Evolutionary conservation across 495 filamentous ascomycete species (phyloP).

Genomic region (Penicillium lividum): DNA sequence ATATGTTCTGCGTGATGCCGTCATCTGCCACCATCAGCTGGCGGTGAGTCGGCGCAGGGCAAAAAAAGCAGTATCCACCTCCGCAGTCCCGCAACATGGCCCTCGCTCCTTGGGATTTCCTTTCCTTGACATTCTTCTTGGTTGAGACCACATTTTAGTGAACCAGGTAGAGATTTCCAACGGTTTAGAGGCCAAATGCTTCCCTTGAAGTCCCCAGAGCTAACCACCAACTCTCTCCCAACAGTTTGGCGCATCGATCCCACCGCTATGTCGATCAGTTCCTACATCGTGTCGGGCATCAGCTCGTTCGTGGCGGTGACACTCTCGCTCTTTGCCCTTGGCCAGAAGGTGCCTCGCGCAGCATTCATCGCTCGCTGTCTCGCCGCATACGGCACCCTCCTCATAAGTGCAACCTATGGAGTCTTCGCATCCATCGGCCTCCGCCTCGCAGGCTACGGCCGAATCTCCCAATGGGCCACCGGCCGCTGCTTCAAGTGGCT

Average conservation of each 20-base stretch:
- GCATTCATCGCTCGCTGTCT: constrained; percentile 73
- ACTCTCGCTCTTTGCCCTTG: constrained; percentile 59
- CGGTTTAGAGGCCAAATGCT: neutral
- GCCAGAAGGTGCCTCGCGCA: constrained; percentile 53
- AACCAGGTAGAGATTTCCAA: constrained; percentile 2
- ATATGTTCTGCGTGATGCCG: constrained; percentile 19
- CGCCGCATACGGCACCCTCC: constrained; percentile 67
- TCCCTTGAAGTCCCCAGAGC: neutral
- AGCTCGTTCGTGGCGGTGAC: constrained; percentile 56
- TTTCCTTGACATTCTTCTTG: constrained; percentile 7
- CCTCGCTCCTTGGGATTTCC: constrained; percentile 10
- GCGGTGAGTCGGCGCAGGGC: constrained; percentile 27
- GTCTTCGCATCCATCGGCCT: constrained; percentile 72
- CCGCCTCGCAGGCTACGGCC: constrained; percentile 66
- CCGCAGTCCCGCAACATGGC: constrained; percentile 18
- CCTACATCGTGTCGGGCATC: constrained; percentile 52
- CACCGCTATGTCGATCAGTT: constrained; percentile 43
- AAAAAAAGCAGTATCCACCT: constrained; percentile 21
- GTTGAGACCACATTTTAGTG: constrained; percentile 12
- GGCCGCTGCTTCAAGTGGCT: constrained; percentile 78
- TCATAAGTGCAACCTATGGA: constrained; percentile 71
- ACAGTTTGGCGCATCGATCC: constrained; percentile 8
- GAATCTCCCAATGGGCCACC: constrained; percentile 82
- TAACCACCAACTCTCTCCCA: constrained; percentile 5
- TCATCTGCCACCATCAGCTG: constrained; percentile 28